Evolutionary conservation across 257 asterid species (phyloP).

Genomic region (Ocimum tenuiflorum): DNA sequence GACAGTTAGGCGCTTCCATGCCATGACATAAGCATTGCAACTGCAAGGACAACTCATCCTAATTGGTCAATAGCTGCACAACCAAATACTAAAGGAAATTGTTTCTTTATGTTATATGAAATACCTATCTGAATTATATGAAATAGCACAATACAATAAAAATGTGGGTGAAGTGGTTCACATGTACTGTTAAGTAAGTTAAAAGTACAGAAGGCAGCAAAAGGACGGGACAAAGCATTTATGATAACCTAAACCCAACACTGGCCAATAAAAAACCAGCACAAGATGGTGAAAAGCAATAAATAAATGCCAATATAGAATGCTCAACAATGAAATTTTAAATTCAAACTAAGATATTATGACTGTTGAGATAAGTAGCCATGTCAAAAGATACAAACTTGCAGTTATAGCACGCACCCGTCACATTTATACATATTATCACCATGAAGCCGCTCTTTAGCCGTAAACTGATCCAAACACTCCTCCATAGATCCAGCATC

Average conservation of each 20-base stretch:
- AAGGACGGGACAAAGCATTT: background rate
- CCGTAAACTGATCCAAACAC: slow-evolving; percentile 95
- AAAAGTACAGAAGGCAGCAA: background rate
- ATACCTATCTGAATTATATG: background rate
- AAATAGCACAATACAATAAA: background rate
- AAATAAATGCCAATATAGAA: background rate
- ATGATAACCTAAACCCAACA: background rate
- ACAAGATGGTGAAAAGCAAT: background rate
- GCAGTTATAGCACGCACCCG: slow-evolving; percentile 43
- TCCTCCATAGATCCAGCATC: slow-evolving; percentile 92
- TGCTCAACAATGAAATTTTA: background rate
- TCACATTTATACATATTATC: slow-evolving; percentile 98
- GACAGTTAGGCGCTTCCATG: slow-evolving; percentile 91
- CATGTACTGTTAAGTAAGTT: slow-evolving; percentile 1
- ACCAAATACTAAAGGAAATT: background rate
- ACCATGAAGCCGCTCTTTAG: slow-evolving; percentile 86
- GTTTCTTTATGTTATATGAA: background rate
- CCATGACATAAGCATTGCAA: slow-evolving; percentile 92
- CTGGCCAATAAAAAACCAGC: background rate
- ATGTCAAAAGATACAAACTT: background rate
- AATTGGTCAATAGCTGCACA: slow-evolving; percentile 13
- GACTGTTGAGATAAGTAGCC: background rate
- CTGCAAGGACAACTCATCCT: slow-evolving; percentile 45
- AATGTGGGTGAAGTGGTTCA: background rate
- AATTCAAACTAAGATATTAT: background rate